Evolutionary conservation across 2,329 filamentous ascomycete species (phyloP).

Genomic region (Clonostachys byssicola): DNA sequence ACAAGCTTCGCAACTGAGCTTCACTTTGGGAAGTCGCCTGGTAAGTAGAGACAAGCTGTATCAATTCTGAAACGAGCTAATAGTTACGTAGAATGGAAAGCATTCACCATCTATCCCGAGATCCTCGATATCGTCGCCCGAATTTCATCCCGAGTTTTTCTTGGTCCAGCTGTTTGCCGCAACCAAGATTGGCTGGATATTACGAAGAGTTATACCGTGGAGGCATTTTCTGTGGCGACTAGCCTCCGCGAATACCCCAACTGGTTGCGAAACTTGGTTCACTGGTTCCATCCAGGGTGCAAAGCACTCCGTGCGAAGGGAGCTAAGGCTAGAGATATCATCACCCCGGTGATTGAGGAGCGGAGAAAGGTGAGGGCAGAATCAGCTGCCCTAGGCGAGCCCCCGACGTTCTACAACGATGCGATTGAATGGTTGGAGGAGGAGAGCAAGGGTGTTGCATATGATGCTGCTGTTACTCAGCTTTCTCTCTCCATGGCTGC

Average conservation of each 20-base stretch:
- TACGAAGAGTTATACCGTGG: conserved; percentile 32
- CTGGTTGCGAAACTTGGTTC: conserved; percentile 33
- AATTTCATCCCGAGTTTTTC: conserved; percentile 25
- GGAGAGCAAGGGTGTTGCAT: conserved; percentile 45
- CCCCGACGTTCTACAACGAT: conserved; percentile 27
- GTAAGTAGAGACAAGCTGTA: background rate
- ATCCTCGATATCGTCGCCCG: conserved; percentile 6
- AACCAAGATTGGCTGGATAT: conserved; percentile 40
- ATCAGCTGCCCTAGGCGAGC: conserved; percentile 20
- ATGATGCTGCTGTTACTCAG: conserved; percentile 41
- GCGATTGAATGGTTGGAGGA: conserved; percentile 39
- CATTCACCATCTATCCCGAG: background rate
- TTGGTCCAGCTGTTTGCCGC: conserved; percentile 30
- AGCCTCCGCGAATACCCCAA: conserved; percentile 33
- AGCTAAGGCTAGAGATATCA: background rate
- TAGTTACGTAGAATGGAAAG: background rate
- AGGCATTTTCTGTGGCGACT: conserved; percentile 30
- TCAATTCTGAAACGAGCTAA: background rate
- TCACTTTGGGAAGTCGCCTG: background rate
- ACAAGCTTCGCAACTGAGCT: background rate
- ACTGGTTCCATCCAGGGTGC: conserved; percentile 1
- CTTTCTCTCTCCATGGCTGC: conserved; percentile 37
- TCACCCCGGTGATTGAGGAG: conserved; percentile 33
- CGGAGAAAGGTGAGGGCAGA: conserved; percentile 19
- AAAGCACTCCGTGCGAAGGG: background rate